Conservation (phyloP, 345 rosid genomes). For the Populus pruinosa region DNA sequence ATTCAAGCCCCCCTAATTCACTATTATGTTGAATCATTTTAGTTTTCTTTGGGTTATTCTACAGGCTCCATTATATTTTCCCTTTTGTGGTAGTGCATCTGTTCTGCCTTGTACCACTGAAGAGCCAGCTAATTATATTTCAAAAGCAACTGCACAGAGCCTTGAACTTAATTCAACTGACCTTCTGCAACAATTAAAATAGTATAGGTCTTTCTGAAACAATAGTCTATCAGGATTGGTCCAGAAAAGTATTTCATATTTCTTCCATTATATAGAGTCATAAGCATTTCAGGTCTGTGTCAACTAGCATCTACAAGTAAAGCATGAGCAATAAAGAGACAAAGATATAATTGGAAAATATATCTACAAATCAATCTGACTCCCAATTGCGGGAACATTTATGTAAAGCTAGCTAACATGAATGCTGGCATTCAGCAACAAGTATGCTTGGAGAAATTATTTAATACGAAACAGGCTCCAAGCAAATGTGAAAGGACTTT, state of each 20-base stretch:
- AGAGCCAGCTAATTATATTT: neutral
- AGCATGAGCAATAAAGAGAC: neutral
- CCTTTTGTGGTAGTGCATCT: neutral
- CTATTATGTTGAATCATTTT: neutral
- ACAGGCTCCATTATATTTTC: neutral
- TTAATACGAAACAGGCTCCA: neutral
- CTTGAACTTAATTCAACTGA: neutral
- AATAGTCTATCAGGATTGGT: neutral
- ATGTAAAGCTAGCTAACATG: no score
- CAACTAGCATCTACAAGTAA: neutral
- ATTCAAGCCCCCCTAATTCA: neutral
- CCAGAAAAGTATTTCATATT: neutral
- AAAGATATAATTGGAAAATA: neutral
- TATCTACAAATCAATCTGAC: no score
- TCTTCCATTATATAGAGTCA: no score
- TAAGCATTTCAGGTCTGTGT: no score
- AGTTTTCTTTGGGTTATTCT: neutral
- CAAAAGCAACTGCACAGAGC: neutral
- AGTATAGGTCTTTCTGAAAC: neutral
- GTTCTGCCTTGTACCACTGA: neutral
- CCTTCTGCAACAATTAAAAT: neutral
- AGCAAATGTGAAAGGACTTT: neutral
- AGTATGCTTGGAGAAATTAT: neutral
- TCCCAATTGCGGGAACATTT: no score
- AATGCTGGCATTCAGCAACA: no score